phyloP scores from a whole-genome alignment of 2,329 filamentous ascomycete species.

The Colletotrichum tofieldiae region DNA sequence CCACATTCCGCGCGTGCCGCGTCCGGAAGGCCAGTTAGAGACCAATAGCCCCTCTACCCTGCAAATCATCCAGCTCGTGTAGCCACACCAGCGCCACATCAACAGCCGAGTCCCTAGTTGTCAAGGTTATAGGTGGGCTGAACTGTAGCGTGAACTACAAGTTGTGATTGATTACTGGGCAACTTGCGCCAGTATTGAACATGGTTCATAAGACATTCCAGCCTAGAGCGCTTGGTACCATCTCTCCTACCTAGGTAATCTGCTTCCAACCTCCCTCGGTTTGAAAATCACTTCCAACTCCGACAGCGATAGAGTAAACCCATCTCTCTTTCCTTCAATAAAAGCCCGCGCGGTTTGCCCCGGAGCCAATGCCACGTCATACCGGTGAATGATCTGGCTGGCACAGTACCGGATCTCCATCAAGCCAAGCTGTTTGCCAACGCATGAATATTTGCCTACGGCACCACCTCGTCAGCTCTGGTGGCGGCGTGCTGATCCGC shows the following conservation, averaged over 20 bases:
- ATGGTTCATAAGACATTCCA: constrained; percentile 1
- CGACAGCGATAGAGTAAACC: constrained; percentile 38
- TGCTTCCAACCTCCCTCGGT: constrained; percentile 22
- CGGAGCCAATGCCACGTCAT: constrained; percentile 36
- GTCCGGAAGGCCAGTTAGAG: not conserved
- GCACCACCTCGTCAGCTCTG: not conserved
- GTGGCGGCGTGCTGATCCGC: not conserved
- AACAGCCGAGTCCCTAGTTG: not conserved
- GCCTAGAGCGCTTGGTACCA: not conserved
- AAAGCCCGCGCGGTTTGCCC: constrained; percentile 30
- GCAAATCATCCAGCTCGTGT: constrained; percentile 1
- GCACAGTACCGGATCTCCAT: constrained; percentile 50
- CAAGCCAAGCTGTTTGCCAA: constrained; percentile 55
- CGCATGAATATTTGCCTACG: constrained; percentile 53
- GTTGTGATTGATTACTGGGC: not conserved
- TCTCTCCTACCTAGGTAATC: not conserved
- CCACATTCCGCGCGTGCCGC: constrained; percentile 11
- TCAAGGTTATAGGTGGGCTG: not conserved
- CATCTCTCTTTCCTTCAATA: constrained; percentile 34
- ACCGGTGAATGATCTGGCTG: constrained; percentile 39
- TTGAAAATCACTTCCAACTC: constrained; percentile 41
- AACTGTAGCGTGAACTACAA: not conserved
- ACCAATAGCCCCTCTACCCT: constrained; percentile 7
- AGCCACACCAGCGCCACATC: constrained; percentile 15
- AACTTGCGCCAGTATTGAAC: not conserved